Base-by-base conservation (phyloP, 257 asterid genomes). In the Buddleja alternifolia region DNA sequence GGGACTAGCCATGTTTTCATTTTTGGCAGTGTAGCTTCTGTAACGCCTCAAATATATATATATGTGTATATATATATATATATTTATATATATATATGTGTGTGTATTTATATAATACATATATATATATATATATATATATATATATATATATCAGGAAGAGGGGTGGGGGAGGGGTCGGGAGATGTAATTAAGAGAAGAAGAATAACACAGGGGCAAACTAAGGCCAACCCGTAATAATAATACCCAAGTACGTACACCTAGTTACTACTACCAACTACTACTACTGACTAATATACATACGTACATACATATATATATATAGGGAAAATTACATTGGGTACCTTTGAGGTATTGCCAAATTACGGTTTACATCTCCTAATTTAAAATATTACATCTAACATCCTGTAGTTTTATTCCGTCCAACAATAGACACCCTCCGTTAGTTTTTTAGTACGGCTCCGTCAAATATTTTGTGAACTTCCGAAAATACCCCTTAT, bases 1-100 rank as follows among this genome's bases (percentile, higher is more conserved):
- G 83, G 75, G 81, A 76, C 75, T 17, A 80, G 72, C 80, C 83
- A 73, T 71, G 85, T 74, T 75, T 78, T 76, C 80, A 71, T 78
- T 32, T 77, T 72, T 67, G 70, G 70, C 55, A 37, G 67, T 48
- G 24, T 23, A 42, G 60, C 63, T 74, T 65, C 25, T 47, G 90
- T 79, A 83, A 87, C 85, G 83, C 77, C 77, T 21, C 46, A 44
- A 48, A 21, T 14, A 9, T 8, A 45, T 60, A 12, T 48, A 70
- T 29, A 41, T 42, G 23, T 34, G 75, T 50, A 73, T 23, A 12
- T 60, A 12, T 36, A 10, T 61, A 1, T 15, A 19, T 56, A 11
- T 52, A 3, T 11, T 14, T 45, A 29, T 39, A 10, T 74, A 15
- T 64, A 2, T 62, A n/a, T n/a, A n/a, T n/a, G n/a, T n/a, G n/a